Conservation (phyloP, 495 filamentous ascomycete genomes). For the Cairneyella variabilis region DNA sequence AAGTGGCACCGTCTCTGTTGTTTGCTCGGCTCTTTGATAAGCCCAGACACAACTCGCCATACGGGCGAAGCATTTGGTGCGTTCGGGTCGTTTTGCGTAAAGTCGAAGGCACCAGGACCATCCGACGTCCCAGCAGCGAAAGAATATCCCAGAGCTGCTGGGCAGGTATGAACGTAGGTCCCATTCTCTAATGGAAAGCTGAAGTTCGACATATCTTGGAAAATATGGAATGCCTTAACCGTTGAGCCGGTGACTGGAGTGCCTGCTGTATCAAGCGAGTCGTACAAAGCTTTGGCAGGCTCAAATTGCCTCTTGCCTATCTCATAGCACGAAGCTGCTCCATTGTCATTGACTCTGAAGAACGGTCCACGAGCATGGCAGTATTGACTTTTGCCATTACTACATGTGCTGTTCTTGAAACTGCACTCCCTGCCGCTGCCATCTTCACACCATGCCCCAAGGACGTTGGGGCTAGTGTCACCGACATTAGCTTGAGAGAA, state of each 20-base stretch:
- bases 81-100: slow-evolving; percentile 78
- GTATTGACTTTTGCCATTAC: slow-evolving; percentile 61
- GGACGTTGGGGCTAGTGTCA: slow-evolving; percentile 85
- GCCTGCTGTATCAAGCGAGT: slow-evolving; percentile 43
- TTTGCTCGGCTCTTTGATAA: slow-evolving; percentile 66
- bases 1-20: slow-evolving; percentile 75
- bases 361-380: slow-evolving; percentile 87
- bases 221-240: slow-evolving; percentile 72
- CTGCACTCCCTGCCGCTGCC: slow-evolving; percentile 64
- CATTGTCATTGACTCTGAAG: slow-evolving; percentile 66
- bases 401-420: slow-evolving; percentile 78
- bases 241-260: slow-evolving; percentile 52
- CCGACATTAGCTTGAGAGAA: slow-evolving; percentile 96
- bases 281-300: slow-evolving; percentile 61
- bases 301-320: slow-evolving; percentile 71
- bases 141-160: slow-evolving; percentile 88
- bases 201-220: slow-evolving; percentile 70
- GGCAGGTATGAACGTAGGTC: slow-evolving; percentile 68
- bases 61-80: slow-evolving; percentile 74
- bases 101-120: slow-evolving; percentile 90
- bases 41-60: slow-evolving; percentile 71
- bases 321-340: slow-evolving; percentile 76
- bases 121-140: slow-evolving; percentile 96
- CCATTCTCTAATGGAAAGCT: slow-evolving; percentile 74
- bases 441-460: slow-evolving; percentile 82